Evolutionary conservation across 1,139 yeast genomes (phyloP).

Genomic region (Candida sojae): DNA sequence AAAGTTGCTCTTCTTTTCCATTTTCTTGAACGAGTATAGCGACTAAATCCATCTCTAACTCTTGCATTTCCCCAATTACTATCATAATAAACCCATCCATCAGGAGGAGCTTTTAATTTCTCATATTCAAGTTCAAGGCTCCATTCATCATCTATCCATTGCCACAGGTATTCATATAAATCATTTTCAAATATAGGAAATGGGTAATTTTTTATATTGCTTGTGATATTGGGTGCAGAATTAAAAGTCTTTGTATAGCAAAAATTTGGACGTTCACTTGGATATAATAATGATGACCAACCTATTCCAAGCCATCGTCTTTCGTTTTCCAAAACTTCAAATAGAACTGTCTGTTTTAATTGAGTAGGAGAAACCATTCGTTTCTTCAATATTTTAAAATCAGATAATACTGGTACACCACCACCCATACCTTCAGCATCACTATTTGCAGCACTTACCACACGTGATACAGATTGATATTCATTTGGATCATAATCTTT

Average conservation of each 20-base stretch:
- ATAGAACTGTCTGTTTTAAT: constrained; percentile 47
- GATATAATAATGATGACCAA: constrained; percentile 54
- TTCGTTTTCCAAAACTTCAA: constrained; percentile 57
- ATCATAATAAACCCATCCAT: constrained; percentile 59
- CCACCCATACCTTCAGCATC: constrained; percentile 24
- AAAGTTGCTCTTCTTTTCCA: constrained; percentile 53
- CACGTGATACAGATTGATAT: constrained; percentile 19
- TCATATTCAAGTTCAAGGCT: constrained; percentile 41
- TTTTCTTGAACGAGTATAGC: constrained; percentile 51
- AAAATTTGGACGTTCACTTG: constrained; percentile 52
- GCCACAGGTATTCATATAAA: constrained; percentile 48
- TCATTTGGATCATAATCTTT: constrained; percentile 17
- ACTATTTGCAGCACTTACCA: constrained; percentile 26
- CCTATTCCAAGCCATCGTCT: constrained; percentile 66
- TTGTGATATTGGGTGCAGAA: constrained; percentile 29
- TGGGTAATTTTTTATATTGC: constrained; percentile 29
- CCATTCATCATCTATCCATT: constrained; percentile 59
- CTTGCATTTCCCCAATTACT: constrained; percentile 50
- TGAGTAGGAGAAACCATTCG: constrained; percentile 42
- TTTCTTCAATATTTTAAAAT: constrained; percentile 44
- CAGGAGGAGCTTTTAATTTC: constrained; percentile 29
- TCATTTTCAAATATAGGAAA: constrained; percentile 52
- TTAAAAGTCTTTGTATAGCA: constrained; percentile 46
- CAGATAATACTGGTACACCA: constrained; percentile 27
- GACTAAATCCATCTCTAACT: constrained; percentile 47